Evolutionary conservation across 2,329 filamentous ascomycete genomes (phyloP), one percentile per base, ranked within the genome.

Genomic region (Diaporthe ampelina): DNA sequence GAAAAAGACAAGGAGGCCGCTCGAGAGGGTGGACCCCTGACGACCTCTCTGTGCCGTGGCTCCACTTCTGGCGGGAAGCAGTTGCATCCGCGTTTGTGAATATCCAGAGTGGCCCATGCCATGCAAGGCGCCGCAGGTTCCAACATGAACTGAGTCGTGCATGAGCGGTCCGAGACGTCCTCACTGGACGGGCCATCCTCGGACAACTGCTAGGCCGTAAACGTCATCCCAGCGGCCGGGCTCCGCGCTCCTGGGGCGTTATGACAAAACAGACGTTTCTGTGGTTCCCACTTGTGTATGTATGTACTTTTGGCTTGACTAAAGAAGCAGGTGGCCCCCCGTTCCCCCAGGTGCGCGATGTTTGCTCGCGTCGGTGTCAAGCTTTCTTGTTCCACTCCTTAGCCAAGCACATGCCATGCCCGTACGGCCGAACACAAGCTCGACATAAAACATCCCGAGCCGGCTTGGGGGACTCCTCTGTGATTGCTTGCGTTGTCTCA

Each of bases 371-470:
- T 10, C 35, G 7, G 13, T 24, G 21, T 52, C 21, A 67, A 67
- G 45, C 63, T 67, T 52, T 67, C 32, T 52, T 26, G 3, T 35
- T 17, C 6, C 37, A 40, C 29, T 32, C 29, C 29, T 29, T 8
- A 52, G 63, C 63, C 63, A 67, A 67, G 63, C 63, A 67, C 50
- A 4, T 67, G 63, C 63, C 63, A 67, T 67, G 63, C 63, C 63
- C 63, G 45, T 67, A 54, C 63, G 63, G 63, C 45, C 29, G 63
- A 52, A 67, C 9, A 35, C 32, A 67, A 52, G 63, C 45, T 67
- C 48, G 45, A 67, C 29, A 52, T 67, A 67, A 67, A 32, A 67
- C n/a, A 67, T 11, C 63, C 63, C 63, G 63, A 67, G 63, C 63
- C 45, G 63, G 63, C 63, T 67, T 67, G 63, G 63, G 63, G 63